A percentile compares a stretch with the other conserved stretches of the same genome.
Evolutionary conservation across 345 rosid genomes (phyloP).

Genomic region (Pelargonium nanum): DNA sequence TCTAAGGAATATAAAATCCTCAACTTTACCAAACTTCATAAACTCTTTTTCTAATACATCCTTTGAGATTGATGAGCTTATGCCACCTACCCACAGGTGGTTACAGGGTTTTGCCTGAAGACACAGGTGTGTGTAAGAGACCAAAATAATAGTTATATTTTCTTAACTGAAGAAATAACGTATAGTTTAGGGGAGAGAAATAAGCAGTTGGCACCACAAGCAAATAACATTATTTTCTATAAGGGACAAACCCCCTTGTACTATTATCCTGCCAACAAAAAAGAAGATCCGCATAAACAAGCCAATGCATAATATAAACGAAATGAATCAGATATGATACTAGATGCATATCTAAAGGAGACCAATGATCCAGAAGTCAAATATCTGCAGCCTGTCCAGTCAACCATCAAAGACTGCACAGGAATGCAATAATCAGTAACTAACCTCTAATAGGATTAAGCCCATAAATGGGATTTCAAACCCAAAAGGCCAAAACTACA

Average conservation of each 20-base stretch:
- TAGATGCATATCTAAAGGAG: no score
- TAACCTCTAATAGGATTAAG: not conserved
- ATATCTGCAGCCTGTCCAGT: not conserved
- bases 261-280: not conserved
- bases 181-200: not conserved
- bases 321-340: not conserved
- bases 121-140: slow-evolving; percentile 7
- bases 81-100: slow-evolving; percentile 87
- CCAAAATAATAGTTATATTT: not conserved
- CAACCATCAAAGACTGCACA: no score
- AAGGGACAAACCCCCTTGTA: not conserved
- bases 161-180: not conserved
- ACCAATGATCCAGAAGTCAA: not conserved
- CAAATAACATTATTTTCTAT: not conserved
- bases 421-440: no score
- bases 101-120: slow-evolving; percentile 77
- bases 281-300: not conserved
- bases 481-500: no score
- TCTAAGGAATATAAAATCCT: slow-evolving; percentile 62
- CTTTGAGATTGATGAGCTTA: slow-evolving; percentile 48
- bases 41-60: slow-evolving; percentile 69
- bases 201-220: not conserved
- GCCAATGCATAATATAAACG: not conserved
- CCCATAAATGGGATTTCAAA: not conserved
- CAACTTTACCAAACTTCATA: slow-evolving; percentile 62